Conservation (phyloP, 345 rosid species). For the Capsella bursapastoris region DNA sequence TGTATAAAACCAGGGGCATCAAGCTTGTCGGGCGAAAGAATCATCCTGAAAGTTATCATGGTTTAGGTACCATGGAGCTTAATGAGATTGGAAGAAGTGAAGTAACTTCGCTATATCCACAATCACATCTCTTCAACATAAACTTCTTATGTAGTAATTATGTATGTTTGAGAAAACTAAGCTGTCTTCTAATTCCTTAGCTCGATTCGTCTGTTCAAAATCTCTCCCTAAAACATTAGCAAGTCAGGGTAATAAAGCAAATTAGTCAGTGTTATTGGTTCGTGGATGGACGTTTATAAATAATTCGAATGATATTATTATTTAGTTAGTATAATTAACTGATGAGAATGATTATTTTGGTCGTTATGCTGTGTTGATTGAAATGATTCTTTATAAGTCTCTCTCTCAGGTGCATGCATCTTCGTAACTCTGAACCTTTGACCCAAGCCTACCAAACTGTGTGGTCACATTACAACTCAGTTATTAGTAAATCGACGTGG, state of each 20-base stretch:
- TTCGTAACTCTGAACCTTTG: conserved; percentile 20
- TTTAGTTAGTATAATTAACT: background rate
- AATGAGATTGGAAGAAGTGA: conserved; percentile 32
- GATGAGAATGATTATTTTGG: conserved; percentile 5
- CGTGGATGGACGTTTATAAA: too few relatives aligned
- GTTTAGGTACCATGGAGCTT: conserved; percentile 46
- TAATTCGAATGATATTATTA: background rate
- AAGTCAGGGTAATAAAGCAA: conserved; percentile 24
- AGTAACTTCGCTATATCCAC: conserved; percentile 18
- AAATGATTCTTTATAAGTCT: background rate
- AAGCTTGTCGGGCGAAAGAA: conserved; percentile 13
- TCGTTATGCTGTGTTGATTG: background rate
- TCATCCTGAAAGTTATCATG: conserved; percentile 36
- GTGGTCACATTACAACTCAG: conserved; percentile 23
- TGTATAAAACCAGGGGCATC: conserved; percentile 25
- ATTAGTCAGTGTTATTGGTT: conserved; percentile 15
- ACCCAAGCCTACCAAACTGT: conserved; percentile 8
- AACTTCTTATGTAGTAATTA: conserved; percentile 30
- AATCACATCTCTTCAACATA: conserved; percentile 10
- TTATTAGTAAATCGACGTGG: conserved; percentile 6
- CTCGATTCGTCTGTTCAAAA: conserved; percentile 31
- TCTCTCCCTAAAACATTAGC: conserved; percentile 26
- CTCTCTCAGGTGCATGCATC: conserved; percentile 16
- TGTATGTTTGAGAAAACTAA: conserved; percentile 29
- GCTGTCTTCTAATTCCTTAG: conserved; percentile 26